phyloP scores from a whole-genome alignment of 371 early-diverging fungal species.

The Quaeritorhiza haematococci region DNA sequence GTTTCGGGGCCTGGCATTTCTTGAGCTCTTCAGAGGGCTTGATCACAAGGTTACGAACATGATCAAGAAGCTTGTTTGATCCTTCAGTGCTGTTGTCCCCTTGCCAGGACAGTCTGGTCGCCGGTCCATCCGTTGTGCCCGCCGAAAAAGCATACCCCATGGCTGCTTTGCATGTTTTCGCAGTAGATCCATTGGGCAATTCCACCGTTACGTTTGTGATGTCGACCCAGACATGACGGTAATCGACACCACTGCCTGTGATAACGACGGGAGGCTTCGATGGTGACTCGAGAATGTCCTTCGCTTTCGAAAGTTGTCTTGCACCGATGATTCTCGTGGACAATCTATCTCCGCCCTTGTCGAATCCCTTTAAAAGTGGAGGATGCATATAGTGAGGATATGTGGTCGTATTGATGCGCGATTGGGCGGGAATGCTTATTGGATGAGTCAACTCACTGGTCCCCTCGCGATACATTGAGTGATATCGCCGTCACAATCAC shows the following conservation, averaged over 20 bases:
- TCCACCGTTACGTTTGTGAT: constrained; percentile 16
- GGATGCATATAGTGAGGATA: constrained; percentile 28
- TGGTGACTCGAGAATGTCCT: too few species aligned
- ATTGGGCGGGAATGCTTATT: constrained; percentile 62
- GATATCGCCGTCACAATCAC: constrained; percentile 35
- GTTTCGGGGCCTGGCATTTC: constrained; percentile 57
- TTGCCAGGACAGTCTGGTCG: not conserved
- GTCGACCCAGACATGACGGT: constrained; percentile 41
- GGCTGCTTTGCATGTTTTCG: constrained; percentile 28
- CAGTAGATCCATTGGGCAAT: constrained; percentile 20
- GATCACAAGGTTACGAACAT: constrained; percentile 33
- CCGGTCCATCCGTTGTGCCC: constrained; percentile 57
- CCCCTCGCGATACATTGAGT: constrained; percentile 34
- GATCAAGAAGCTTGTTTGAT: constrained; percentile 33
- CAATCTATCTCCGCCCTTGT: constrained; percentile 22
- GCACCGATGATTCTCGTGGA: constrained; percentile 58
- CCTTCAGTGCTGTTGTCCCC: constrained; percentile 18
- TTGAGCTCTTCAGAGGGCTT: constrained; percentile 34
- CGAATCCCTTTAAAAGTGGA: too few species aligned
- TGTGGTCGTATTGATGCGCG: constrained; percentile 40
- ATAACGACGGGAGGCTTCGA: too few species aligned
- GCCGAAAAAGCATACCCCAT: constrained; percentile 47
- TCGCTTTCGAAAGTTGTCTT: constrained; percentile 42
- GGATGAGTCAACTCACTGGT: constrained; percentile 17
- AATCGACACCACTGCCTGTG: constrained; percentile 21